Percentiles rank a stretch among this genome's conserved stretches.
These are phyloP conservation scores for Mortierella antarctica DNA, from an alignment of 192 early-diverging fungal species.

Conservation along the genomic window DNA sequence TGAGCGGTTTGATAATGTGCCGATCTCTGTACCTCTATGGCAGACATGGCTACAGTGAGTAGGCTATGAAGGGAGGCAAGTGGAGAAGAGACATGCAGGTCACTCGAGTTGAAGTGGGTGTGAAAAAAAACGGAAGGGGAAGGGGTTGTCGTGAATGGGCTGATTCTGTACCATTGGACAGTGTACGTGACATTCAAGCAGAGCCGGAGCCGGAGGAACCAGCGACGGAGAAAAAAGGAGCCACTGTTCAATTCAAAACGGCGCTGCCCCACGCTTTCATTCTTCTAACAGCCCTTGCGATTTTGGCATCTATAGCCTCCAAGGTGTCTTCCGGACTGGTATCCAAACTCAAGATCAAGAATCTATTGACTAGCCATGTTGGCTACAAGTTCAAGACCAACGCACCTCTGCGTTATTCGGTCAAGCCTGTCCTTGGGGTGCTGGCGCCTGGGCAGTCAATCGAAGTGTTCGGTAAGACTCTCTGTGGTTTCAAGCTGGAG, in stretches of 20 bases:
- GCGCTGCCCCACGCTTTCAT: not conserved
- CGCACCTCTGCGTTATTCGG: conserved; percentile 55
- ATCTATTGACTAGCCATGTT: conserved; percentile 37
- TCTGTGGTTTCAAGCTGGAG: not conserved
- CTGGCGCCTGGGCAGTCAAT: conserved; percentile 50
- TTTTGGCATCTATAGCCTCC: conserved; percentile 31
- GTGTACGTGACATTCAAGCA: too few relatives aligned
- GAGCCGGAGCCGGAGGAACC: not conserved
- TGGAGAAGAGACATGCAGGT: too few relatives aligned
- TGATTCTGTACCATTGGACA: too few relatives aligned
- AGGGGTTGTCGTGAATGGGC: too few relatives aligned
- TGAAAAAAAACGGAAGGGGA: too few relatives aligned
- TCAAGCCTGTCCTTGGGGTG: conserved; percentile 57
- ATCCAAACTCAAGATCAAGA: conserved; percentile 54
- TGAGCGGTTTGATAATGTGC: too few relatives aligned
- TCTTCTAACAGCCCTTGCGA: not conserved
- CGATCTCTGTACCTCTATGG: too few relatives aligned
- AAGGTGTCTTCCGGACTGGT: conserved; percentile 54
- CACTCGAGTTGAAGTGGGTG: too few relatives aligned
- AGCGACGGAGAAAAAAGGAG: not conserved
- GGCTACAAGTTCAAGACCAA: conserved; percentile 64
- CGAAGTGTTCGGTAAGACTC: conserved; percentile 56
- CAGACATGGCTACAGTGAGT: too few relatives aligned
- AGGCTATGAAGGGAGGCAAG: too few relatives aligned
- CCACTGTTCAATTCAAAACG: not conserved